Conservation (phyloP, 345 rosid species). For the Eucalyptus cloeziana region DNA sequence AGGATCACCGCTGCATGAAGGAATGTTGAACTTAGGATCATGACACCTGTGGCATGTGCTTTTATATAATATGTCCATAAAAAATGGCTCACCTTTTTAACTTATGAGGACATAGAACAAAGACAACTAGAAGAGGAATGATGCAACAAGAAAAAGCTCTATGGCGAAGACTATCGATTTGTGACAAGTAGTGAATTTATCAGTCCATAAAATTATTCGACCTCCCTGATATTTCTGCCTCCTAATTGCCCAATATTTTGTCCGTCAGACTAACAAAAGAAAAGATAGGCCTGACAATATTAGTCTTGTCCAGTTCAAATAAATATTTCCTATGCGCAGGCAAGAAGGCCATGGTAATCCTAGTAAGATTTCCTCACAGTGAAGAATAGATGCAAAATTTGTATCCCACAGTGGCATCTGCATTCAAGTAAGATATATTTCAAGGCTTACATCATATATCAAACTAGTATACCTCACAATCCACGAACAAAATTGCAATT, state of each 20-base stretch:
- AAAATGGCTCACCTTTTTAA: not conserved
- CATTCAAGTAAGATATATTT: not conserved
- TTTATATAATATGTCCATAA: not conserved
- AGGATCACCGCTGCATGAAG: conserved; percentile 72
- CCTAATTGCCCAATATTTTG: not conserved
- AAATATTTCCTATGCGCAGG: not conserved
- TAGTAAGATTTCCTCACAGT: not conserved
- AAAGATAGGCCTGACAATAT: not conserved
- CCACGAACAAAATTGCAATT: not conserved
- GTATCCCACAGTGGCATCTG: not conserved
- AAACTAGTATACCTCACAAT: not conserved
- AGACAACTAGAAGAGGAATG: not conserved
- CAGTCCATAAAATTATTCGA: not conserved
- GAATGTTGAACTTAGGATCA: not conserved
- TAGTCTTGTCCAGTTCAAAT: not conserved
- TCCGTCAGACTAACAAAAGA: not conserved
- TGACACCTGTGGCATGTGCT: not conserved
- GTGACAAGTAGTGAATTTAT: not conserved
- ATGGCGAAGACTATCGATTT: not conserved
- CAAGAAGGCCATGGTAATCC: not conserved
- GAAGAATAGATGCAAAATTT: not conserved
- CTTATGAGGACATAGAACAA: not conserved
- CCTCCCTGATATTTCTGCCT: not conserved
- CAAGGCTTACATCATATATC: not conserved
- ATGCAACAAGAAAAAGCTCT: not conserved